Percentiles rank a stretch among this genome's conserved stretches.
These are phyloP conservation scores for Annulohypoxylon nitens DNA, from an alignment of 495 filamentous ascomycete species.

Conservation along the genomic window DNA sequence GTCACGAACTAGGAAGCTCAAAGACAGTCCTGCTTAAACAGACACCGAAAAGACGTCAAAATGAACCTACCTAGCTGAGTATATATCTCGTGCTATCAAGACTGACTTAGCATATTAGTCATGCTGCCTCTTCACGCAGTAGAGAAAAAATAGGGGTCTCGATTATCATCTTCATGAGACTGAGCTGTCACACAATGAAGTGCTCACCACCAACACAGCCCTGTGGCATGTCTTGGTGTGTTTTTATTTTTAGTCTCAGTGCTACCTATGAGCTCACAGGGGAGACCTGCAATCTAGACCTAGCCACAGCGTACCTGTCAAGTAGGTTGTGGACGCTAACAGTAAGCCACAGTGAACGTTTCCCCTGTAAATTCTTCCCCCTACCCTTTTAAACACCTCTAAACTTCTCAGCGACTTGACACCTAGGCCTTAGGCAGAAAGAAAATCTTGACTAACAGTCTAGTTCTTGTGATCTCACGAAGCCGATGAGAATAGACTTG, in stretches of 20 bases:
- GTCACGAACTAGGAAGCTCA: constrained; percentile 6
- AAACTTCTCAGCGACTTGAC: not conserved
- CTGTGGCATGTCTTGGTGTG: not conserved
- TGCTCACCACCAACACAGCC: not conserved
- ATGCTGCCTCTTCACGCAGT: not conserved
- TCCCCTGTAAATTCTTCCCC: not conserved
- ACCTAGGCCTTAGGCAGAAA: not conserved
- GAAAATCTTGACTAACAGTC: too few species aligned
- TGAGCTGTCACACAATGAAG: not conserved
- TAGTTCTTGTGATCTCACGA: too few species aligned
- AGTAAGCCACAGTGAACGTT: not conserved
- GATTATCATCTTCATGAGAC: not conserved
- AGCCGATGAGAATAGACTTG: too few species aligned
- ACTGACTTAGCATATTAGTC: not conserved
- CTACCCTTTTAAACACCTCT: not conserved
- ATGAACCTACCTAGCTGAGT: not conserved
- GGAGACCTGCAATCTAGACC: not conserved
- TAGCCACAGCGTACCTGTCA: not conserved
- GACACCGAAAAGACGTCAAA: not conserved
- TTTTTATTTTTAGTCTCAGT: constrained; percentile 5
- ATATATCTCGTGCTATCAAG: not conserved
- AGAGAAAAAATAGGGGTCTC: not conserved
- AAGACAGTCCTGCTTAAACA: constrained; percentile 12
- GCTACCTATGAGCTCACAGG: not conserved
- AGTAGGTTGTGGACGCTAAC: not conserved